Evolutionary conservation across 2,329 filamentous ascomycete genomes (phyloP), one percentile per base, ranked within the genome.

Genomic region (Cercospora brassicicola): DNA sequence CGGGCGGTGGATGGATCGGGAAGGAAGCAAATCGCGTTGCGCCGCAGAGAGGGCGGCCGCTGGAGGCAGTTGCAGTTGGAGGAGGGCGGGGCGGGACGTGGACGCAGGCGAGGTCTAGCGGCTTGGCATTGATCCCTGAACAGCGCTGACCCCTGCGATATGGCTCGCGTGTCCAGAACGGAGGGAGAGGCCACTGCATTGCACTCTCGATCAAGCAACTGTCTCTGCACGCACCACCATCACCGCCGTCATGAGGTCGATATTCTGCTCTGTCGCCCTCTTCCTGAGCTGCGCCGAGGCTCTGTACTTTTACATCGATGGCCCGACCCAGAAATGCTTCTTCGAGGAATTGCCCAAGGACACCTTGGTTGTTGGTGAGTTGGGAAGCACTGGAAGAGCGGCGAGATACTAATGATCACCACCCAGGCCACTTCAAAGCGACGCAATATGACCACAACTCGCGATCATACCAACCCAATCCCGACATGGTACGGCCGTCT

Each of bases 261-360:
- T 72, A 60, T 57, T 72, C 55, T 55, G 69, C 59, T 67, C 75
- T 67, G 71, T 77, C 42, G 75, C 75, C 9, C 69, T 78, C 81
- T 82, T 74, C 78, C 85, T 69, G 57, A 78, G 85, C 39, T 88
- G 89, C 68, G 88, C 91, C 70, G 91, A 93, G 79, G 93, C 94
- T 66, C 87, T 99, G 67, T 94, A 96, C 88, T 96, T 99, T 86
- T 98, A 91, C 85, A 90, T 98, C 80, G 93, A 98, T 79, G 92
- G 91, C 76, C 87, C 87, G 60, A 84, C 88, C 72, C 90, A 92
- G 74, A 97, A 96, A 84, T 99, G 95, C 83, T 99, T 99, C 88
- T 96, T 91, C 83, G 95, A 99, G 84, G 94, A 98, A 82, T 87
- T 99, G 68, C 94, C 95, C 73, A 97, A 98, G 85, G 94, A 97